Conservation (phyloP, 108 stramenopile genomes). For the Pseudonitzschia multiseries region DNA sequence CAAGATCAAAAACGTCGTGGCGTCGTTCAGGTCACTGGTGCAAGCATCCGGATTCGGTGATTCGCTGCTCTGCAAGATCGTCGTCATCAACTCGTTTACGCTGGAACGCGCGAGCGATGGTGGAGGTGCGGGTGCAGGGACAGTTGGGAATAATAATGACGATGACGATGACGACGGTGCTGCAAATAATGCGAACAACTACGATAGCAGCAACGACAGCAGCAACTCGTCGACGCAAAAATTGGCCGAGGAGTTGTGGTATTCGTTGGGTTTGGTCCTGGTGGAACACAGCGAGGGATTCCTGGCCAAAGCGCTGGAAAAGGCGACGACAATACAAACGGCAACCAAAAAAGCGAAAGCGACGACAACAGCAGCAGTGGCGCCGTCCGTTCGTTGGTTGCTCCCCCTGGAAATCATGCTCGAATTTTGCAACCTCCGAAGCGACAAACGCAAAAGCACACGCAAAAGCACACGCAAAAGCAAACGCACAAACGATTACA, state of each 20-base stretch:
- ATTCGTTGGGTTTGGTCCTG: constrained; percentile 26
- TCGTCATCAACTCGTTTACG: constrained; percentile 63
- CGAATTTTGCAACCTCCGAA: constrained; percentile 20
- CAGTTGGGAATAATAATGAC: too few species aligned
- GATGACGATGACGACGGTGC: too few species aligned
- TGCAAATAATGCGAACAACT: too few species aligned
- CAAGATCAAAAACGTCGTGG: constrained; percentile 40
- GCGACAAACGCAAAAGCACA: neutral
- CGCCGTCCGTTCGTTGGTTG: constrained; percentile 31
- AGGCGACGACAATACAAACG: neutral
- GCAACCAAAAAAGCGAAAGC: too few species aligned
- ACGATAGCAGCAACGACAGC: too few species aligned
- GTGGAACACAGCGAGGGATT: constrained; percentile 9
- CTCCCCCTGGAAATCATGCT: constrained; percentile 27
- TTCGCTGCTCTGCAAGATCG: constrained; percentile 65
- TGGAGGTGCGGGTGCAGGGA: neutral
- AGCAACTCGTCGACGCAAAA: neutral
- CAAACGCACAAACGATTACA: too few species aligned
- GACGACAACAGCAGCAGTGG: neutral
- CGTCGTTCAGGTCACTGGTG: constrained; percentile 38
- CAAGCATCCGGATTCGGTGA: constrained; percentile 55
- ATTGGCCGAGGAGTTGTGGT: constrained; percentile 14
- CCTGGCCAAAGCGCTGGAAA: constrained; percentile 17
- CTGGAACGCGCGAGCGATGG: constrained; percentile 9
- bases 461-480: too few species aligned